Percentiles rank a stretch among this genome's conserved stretches.
These are phyloP conservation scores for Penicillium canescens DNA, from an alignment of 495 filamentous ascomycete genomes.

Conservation along the genomic window DNA sequence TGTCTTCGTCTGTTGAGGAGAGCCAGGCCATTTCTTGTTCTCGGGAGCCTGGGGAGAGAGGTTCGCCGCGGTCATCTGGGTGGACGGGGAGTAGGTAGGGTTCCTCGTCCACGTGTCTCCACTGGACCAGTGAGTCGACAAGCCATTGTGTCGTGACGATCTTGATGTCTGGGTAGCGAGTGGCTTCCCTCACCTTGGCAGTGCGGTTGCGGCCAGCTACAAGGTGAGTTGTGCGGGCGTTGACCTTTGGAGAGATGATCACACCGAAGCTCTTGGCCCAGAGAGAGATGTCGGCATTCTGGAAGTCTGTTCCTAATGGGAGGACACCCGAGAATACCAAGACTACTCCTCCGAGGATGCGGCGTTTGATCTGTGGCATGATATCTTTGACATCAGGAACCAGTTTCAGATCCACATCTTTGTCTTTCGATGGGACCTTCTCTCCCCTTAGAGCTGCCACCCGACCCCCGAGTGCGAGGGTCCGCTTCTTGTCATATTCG, in stretches of 20 bases:
- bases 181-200: slow-evolving; percentile 81
- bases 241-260: slow-evolving; percentile 60
- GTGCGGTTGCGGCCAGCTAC: slow-evolving; percentile 79
- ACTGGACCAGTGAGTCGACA: slow-evolving; percentile 73
- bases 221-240: slow-evolving; percentile 62
- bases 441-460: slow-evolving; percentile 60
- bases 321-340: slow-evolving; percentile 90
- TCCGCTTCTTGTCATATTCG: slow-evolving; percentile 64
- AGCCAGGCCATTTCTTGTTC: slow-evolving; percentile 40
- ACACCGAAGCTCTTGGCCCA: slow-evolving; percentile 88
- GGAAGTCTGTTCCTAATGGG: slow-evolving; percentile 73
- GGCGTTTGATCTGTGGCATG: slow-evolving; percentile 74
- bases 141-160: slow-evolving; percentile 93
- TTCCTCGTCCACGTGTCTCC: slow-evolving; percentile 72
- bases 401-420: slow-evolving; percentile 60
- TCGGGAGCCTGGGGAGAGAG: slow-evolving; percentile 34
- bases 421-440: slow-evolving; percentile 47
- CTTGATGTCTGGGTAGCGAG: slow-evolving; percentile 70
- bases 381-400: slow-evolving; percentile 85
- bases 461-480: slow-evolving; percentile 54
- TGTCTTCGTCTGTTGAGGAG: slow-evolving; percentile 43
- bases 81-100: slow-evolving; percentile 70
- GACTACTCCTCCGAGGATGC: slow-evolving; percentile 65
- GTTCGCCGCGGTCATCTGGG: slow-evolving; percentile 56
- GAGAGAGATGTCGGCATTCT: slow-evolving; percentile 76